Evolutionary conservation across 1,284 basidiomycete species (phyloP).

Genomic region (Apiotrichum akiyoshidainum): DNA sequence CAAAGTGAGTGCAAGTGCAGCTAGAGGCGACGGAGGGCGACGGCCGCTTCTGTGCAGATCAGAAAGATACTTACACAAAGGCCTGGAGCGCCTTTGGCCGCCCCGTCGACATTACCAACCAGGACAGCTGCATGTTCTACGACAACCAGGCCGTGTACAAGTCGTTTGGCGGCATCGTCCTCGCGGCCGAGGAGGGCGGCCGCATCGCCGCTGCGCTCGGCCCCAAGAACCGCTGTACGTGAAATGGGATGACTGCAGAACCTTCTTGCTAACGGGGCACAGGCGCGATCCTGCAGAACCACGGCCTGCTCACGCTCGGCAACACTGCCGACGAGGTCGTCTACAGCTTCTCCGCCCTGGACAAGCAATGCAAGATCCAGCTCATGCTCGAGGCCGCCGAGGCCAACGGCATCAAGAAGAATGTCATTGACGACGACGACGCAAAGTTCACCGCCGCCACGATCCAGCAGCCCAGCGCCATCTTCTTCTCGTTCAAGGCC

Average conservation of each 20-base stretch:
- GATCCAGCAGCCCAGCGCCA: conserved; percentile 25
- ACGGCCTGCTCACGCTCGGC: conserved; percentile 59
- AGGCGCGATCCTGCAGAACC: conserved; percentile 57
- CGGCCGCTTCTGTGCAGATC: no score
- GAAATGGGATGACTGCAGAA: no score
- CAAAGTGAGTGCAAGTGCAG: conserved; percentile 15
- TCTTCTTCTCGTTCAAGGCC: conserved; percentile 13
- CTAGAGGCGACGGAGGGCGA: no score
- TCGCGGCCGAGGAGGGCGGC: conserved; percentile 60
- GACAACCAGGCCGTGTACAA: conserved; percentile 32
- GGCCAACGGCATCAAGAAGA: conserved; percentile 40
- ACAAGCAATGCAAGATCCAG: conserved; percentile 48
- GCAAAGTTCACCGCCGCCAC: conserved; percentile 47
- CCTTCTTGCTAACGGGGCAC: no score
- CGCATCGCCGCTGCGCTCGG: conserved; percentile 62
- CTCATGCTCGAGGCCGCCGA: conserved; percentile 47
- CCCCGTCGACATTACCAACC: conserved; percentile 45
- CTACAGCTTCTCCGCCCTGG: conserved; percentile 44
- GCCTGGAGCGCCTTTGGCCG: conserved; percentile 32
- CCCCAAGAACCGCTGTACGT: conserved; percentile 44
- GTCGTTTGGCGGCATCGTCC: conserved; percentile 60
- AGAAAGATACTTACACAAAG: background rate
- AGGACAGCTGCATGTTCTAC: conserved; percentile 37
- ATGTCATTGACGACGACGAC: conserved; percentile 39
- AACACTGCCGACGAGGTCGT: conserved; percentile 41